A percentile compares a stretch with the other conserved stretches of the same genome.
These are phyloP conservation scores for Phytophthora sp. DNA, from an alignment of 352 stramenopile species.

Conservation along the genomic window DNA sequence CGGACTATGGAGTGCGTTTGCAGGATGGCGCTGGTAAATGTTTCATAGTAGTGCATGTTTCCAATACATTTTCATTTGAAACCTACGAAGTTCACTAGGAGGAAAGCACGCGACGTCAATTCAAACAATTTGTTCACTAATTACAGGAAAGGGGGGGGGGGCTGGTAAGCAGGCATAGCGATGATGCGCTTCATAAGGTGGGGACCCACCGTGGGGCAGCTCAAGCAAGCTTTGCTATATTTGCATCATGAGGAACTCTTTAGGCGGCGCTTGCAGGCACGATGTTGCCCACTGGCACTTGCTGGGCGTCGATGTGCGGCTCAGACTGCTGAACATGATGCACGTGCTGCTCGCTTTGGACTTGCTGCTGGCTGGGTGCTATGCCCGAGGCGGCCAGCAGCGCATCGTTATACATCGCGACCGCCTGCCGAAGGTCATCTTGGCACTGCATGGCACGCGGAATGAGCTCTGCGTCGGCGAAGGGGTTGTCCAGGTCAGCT, in stretches of 20 bases:
- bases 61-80: slow-evolving; percentile 35
- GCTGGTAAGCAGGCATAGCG: background rate
- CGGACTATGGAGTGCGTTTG: slow-evolving; percentile 7
- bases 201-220: no score
- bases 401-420: slow-evolving; percentile 50
- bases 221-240: background rate
- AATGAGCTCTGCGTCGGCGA: slow-evolving; percentile 44
- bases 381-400: slow-evolving; percentile 40
- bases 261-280: slow-evolving; percentile 44
- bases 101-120: background rate
- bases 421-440: slow-evolving; percentile 44
- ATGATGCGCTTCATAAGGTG: slow-evolving; percentile 16
- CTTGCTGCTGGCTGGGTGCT: slow-evolving; percentile 22
- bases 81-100: background rate
- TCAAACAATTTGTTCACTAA: slow-evolving; percentile 27
- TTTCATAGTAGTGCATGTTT: slow-evolving; percentile 41
- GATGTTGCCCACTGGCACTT: slow-evolving; percentile 31
- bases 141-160: slow-evolving; percentile 10
- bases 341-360: slow-evolving; percentile 3
- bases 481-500: slow-evolving; percentile 48
- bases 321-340: slow-evolving; percentile 28
- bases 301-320: slow-evolving; percentile 34
- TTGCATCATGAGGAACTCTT: background rate
- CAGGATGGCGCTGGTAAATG: slow-evolving; percentile 19
- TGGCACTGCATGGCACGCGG: slow-evolving; percentile 49